phyloP scores from a whole-genome alignment of 495 filamentous ascomycete species.

The Oidiodendron maius region DNA sequence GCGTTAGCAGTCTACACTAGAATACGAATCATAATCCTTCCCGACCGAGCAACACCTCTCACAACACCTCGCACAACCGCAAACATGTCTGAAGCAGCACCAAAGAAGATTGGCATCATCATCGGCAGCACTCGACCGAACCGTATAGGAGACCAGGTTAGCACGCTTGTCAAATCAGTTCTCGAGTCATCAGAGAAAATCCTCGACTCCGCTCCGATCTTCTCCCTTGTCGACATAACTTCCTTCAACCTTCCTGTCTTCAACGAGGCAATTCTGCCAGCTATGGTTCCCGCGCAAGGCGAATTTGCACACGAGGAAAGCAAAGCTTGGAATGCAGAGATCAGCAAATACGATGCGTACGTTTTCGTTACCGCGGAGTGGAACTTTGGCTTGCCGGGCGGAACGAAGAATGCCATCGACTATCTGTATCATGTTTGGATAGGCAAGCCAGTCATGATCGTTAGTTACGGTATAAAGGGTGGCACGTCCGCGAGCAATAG shows the following conservation, averaged over 20 bases:
- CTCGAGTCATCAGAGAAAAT: not conserved
- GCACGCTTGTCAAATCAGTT: constrained; percentile 26
- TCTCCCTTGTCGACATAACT: constrained; percentile 39
- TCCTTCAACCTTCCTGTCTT: constrained; percentile 49
- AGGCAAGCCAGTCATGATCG: constrained; percentile 49
- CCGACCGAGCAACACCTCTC: too few relatives aligned
- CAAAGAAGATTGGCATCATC: constrained; percentile 33
- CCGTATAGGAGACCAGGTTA: constrained; percentile 28
- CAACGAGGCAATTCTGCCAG: constrained; percentile 45
- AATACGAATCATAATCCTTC: too few relatives aligned
- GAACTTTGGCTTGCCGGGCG: constrained; percentile 47
- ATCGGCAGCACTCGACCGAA: constrained; percentile 31
- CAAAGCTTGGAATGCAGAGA: constrained; percentile 41
- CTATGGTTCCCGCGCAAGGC: constrained; percentile 34
- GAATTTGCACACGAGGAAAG: constrained; percentile 41
- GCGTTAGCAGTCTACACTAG: too few relatives aligned
- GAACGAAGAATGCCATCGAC: constrained; percentile 58
- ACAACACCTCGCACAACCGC: too few relatives aligned
- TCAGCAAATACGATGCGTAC: constrained; percentile 43
- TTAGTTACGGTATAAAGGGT: not conserved
- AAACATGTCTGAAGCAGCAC: constrained; percentile 12
- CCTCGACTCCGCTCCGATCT: not conserved
- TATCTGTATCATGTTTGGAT: constrained; percentile 54
- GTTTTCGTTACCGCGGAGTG: constrained; percentile 53
- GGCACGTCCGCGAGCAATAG: not conserved